Percentiles rank a stretch among this genome's conserved stretches.
These are phyloP conservation scores for Brasenia schreberi DNA, from an alignment of 164 flowering plant species.

Conservation along the genomic window DNA sequence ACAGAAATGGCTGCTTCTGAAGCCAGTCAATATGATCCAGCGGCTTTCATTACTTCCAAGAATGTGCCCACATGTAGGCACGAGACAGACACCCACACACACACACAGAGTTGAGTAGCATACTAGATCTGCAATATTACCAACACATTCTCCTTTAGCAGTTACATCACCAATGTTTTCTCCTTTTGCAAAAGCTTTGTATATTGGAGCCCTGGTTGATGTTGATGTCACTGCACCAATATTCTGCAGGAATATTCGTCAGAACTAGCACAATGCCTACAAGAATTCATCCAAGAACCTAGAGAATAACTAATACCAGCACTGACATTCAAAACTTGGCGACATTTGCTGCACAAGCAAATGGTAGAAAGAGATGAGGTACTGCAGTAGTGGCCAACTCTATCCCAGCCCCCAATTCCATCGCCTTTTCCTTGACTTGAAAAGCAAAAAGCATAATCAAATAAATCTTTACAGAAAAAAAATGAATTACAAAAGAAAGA, in stretches of 20 bases:
- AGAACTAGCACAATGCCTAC: background rate
- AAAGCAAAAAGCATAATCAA: background rate
- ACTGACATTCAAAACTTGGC: slow-evolving; percentile 46
- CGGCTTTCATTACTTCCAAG: too few species aligned
- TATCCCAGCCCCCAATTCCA: slow-evolving; percentile 97
- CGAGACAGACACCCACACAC: too few species aligned
- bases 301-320: background rate
- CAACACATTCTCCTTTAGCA: slow-evolving; percentile 99
- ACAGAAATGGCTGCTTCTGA: too few species aligned
- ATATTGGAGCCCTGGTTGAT: slow-evolving; percentile 96
- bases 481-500: background rate
- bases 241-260: slow-evolving; percentile 33
- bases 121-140: slow-evolving; percentile 97
- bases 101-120: slow-evolving; percentile 4
- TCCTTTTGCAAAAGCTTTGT: slow-evolving; percentile 98
- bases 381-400: slow-evolving; percentile 92
- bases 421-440: slow-evolving; percentile 2
- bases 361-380: slow-evolving; percentile 93
- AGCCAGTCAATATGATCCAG: too few species aligned
- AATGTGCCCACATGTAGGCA: too few species aligned
- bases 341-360: slow-evolving; percentile 98
- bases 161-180: slow-evolving; percentile 99
- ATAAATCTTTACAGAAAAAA: slow-evolving; percentile 2
- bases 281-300: too few species aligned
- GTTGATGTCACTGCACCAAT: slow-evolving; percentile 97